phyloP scores from a whole-genome alignment of 1,139 yeast species.

The Torulaspora globosa region DNA sequence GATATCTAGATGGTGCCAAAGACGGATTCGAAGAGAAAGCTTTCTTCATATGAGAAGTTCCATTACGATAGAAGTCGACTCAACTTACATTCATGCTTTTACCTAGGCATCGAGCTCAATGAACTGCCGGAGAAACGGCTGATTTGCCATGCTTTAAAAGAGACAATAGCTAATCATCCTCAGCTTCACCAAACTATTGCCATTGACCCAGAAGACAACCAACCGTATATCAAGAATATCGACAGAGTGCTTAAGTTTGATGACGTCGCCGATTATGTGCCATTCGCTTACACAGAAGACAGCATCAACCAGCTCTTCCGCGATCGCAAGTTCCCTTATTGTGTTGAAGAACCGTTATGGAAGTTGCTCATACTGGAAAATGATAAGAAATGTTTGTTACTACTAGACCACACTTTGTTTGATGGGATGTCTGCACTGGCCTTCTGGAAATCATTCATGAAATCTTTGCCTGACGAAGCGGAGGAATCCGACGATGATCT shows the following conservation, averaged over 20 bases:
- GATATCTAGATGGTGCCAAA: not conserved
- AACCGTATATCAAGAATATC: constrained; percentile 11
- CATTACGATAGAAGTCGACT: constrained; percentile 26
- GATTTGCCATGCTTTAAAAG: constrained; percentile 16
- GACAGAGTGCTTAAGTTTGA: constrained; percentile 13
- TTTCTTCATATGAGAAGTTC: constrained; percentile 26
- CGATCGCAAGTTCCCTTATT: constrained; percentile 21
- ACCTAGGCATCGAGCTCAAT: constrained; percentile 24
- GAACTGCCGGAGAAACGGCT: constrained; percentile 17
- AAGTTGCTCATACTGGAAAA: constrained; percentile 23
- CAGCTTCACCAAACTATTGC: constrained; percentile 24
- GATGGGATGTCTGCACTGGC: constrained; percentile 32
- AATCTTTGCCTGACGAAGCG: constrained; percentile 9
- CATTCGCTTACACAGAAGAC: constrained; percentile 17
- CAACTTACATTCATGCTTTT: constrained; percentile 30
- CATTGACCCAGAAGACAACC: constrained; percentile 7
- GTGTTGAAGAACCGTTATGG: constrained; percentile 26
- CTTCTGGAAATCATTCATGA: constrained; percentile 23
- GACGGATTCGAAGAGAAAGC: constrained; percentile 8
- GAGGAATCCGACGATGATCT: not conserved
- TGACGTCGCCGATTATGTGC: constrained; percentile 26
- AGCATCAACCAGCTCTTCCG: constrained; percentile 24
- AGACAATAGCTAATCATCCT: constrained; percentile 17
- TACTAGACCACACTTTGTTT: constrained; percentile 29
- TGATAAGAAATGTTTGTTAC: constrained; percentile 18